A percentile compares a stretch with the other conserved stretches of the same genome.
Conservation (phyloP, 805 yeast genomes). For the Candida oleophila region DNA sequence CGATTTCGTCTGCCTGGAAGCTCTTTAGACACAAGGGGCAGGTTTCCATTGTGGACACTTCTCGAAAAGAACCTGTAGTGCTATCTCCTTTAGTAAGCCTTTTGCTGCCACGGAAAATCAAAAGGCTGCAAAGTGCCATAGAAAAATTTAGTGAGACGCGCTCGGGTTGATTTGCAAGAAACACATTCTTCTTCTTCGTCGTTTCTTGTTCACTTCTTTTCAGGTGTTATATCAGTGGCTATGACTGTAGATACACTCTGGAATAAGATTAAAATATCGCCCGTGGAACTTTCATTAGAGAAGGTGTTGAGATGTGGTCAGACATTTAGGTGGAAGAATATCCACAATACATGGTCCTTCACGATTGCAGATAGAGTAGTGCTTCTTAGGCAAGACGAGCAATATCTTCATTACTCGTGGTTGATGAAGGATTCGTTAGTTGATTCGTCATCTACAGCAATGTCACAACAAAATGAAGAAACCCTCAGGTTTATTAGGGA, state of each 20-base stretch:
- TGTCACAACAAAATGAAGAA: slow-evolving; percentile 18
- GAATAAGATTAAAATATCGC: slow-evolving; percentile 20
- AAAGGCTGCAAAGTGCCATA: too few species aligned
- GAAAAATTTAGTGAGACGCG: background rate
- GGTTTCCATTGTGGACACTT: slow-evolving; percentile 5
- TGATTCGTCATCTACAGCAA: slow-evolving; percentile 3
- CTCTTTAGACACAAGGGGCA: slow-evolving; percentile 38
- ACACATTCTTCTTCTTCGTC: background rate
- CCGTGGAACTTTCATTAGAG: slow-evolving; percentile 53
- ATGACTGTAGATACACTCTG: slow-evolving; percentile 26
- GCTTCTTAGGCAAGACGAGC: slow-evolving; percentile 59
- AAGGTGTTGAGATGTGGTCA: slow-evolving; percentile 82
- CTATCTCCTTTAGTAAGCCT: too few species aligned
- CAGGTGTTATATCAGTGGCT: background rate
- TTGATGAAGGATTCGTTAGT: slow-evolving; percentile 19
- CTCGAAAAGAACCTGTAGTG: too few species aligned
- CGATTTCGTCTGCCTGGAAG: slow-evolving; percentile 24
- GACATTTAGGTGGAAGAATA: slow-evolving; percentile 75
- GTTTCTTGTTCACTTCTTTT: too few species aligned
- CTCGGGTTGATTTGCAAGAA: background rate
- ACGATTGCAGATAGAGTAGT: slow-evolving; percentile 59
- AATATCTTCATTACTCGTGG: slow-evolving; percentile 50
- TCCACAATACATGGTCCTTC: slow-evolving; percentile 64
- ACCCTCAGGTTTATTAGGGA: slow-evolving; percentile 50
- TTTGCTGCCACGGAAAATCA: too few species aligned